phyloP scores from a whole-genome alignment of 208 protist genomes.

The Angomonas deanei region DNA sequence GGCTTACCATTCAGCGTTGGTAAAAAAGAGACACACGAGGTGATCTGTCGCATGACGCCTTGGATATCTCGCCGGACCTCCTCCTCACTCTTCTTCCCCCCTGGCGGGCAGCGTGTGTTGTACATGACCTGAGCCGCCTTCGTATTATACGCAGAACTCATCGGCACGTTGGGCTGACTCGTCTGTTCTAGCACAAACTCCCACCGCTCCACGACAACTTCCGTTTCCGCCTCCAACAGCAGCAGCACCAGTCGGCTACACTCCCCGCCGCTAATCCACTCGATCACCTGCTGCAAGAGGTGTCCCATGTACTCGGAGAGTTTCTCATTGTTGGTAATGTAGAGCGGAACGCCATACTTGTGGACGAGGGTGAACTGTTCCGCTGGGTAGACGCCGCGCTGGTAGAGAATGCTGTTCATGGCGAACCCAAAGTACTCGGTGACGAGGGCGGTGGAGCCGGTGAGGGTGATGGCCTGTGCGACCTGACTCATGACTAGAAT shows the following conservation, averaged over 20 bases:
- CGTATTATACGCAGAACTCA: too few species aligned
- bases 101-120: neutral
- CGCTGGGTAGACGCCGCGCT: conserved; percentile 97
- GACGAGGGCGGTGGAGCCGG: conserved; percentile 95
- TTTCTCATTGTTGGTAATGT: conserved; percentile 92
- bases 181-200: conserved; percentile 86
- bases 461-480: conserved; percentile 90
- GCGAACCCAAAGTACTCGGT: conserved; percentile 97
- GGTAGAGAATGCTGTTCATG: conserved; percentile 94
- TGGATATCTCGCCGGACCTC: conserved; percentile 94
- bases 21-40: conserved; percentile 94
- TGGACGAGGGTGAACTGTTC: conserved; percentile 91
- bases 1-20: conserved; percentile 84
- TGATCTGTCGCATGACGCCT: conserved; percentile 96
- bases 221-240: conserved; percentile 56
- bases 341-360: conserved; percentile 94
- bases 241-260: conserved; percentile 96
- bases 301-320: conserved; percentile 94
- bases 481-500: conserved; percentile 36
- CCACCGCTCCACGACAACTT: conserved; percentile 93
- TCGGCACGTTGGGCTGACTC: too few species aligned
- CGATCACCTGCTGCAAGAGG: conserved; percentile 91
- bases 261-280: conserved; percentile 85
- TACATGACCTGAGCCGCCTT: neutral
- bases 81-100: conserved; percentile 50